These are phyloP conservation scores for Penicillium sp. DNA, from an alignment of 2,329 filamentous ascomycete species.

Conservation along the genomic window DNA sequence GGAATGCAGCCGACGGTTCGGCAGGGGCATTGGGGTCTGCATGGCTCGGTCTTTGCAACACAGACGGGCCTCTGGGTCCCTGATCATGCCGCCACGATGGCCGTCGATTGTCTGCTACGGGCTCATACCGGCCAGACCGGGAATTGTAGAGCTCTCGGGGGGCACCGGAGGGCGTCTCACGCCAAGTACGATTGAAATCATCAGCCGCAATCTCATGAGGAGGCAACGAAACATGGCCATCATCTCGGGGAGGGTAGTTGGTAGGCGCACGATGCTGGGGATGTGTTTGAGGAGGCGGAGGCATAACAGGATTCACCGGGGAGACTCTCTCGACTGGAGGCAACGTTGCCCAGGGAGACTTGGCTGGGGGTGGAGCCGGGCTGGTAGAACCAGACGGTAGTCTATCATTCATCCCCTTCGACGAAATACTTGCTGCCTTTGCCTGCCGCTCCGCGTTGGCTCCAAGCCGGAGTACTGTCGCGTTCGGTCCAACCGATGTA, in stretches of 20 bases:
- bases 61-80: constrained; percentile 63
- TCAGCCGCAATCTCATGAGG: constrained; percentile 87
- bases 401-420: constrained; percentile 51
- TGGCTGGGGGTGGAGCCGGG: constrained; percentile 59
- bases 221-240: constrained; percentile 48
- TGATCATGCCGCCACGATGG: constrained; percentile 62
- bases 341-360: constrained; percentile 85
- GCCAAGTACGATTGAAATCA: constrained; percentile 83
- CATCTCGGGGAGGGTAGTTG: constrained; percentile 53
- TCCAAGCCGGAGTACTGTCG: constrained; percentile 46
- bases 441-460: constrained; percentile 44
- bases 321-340: constrained; percentile 79
- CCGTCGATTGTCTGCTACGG: constrained; percentile 68
- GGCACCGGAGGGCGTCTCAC: constrained; percentile 58
- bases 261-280: constrained; percentile 48
- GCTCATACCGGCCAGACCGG: constrained; percentile 89
- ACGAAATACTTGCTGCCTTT: constrained; percentile 40
- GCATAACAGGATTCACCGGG: constrained; percentile 54
- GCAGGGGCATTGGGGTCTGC: constrained; percentile 60
- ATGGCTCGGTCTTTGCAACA: constrained; percentile 67
- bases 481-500: constrained; percentile 46
- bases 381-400: constrained; percentile 44
- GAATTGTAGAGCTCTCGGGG: constrained; percentile 85
- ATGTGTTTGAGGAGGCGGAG: constrained; percentile 16
- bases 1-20: constrained; percentile 81